Base-by-base conservation (phyloP, 192 early-diverging fungal genomes). In the Podila clonocystis region DNA sequence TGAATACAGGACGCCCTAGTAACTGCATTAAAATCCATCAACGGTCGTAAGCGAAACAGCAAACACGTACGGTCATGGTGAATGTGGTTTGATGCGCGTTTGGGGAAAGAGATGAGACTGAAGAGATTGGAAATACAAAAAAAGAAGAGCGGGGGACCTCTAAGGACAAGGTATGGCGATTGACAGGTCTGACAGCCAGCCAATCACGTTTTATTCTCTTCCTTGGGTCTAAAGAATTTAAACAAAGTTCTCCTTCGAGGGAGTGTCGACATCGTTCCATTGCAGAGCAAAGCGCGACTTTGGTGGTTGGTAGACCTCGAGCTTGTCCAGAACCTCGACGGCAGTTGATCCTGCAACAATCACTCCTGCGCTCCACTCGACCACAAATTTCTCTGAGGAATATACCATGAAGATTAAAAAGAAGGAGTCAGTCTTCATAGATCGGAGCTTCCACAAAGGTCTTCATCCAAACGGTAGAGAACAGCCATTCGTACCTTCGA, bases 321-420 rank as follows among this genome's bases (percentile, higher is more conserved):
- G 72, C n/a, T 87, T 84, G 13, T 85, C 73, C 9, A 90, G 63
- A 29, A 89, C 86, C 33, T 93, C 92, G 24, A 78, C 69, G 5
- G 91, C 85, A 11, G 91, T 89, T 20, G 89, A 86, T 67, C 85
- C 85, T 26, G 91, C 85, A 11, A 88, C 76, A 45, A 92, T 84
- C 31, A 94, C 85, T 2, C 82, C 67, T 15, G 67, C 72, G 57
- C 88, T 91, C 31, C 58, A 82, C 1, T 66, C 62, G 19, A 76
- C 55, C 45, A 97, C 76, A 65, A 97, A 95, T 58, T 92, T 89
- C 26, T 88, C 87, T 88, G 68, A 15, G 41, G 41, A 45, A 17
- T 0, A 15, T 15, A 12, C 41, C 41, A 45, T 15, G 33, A 34
- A 22, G 26, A 7, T 29, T 22, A 52, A 28, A 65, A 65, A 24